These are phyloP conservation scores for Thermochaetoides thermophila DNA, from an alignment of 495 filamentous ascomycete genomes.

Conservation along the genomic window DNA sequence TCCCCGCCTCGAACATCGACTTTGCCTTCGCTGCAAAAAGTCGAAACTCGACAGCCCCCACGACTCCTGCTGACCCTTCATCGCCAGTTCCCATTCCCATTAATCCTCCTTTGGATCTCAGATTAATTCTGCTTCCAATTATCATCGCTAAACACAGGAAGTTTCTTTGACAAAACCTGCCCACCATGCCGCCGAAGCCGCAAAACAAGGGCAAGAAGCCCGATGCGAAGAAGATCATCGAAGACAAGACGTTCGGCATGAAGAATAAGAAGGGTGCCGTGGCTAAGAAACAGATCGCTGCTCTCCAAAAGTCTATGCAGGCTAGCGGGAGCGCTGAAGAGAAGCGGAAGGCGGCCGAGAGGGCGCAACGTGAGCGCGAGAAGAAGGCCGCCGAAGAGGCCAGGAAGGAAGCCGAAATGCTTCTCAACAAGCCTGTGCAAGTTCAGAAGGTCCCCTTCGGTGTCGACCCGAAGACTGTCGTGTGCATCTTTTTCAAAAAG, in stretches of 20 bases:
- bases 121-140: too few relatives aligned
- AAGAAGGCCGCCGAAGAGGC: conserved; percentile 67
- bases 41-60: conserved; percentile 6
- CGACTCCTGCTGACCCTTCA: too few relatives aligned
- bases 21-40: conserved; percentile 7
- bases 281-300: conserved; percentile 78
- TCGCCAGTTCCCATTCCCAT: too few relatives aligned
- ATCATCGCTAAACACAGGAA: too few relatives aligned
- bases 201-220: conserved; percentile 43
- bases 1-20: conserved; percentile 11
- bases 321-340: conserved; percentile 63
- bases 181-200: conserved; percentile 89
- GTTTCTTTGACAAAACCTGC: conserved; percentile 2
- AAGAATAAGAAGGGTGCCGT: conserved; percentile 97
- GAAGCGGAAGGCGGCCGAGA: conserved; percentile 83
- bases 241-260: conserved; percentile 98
- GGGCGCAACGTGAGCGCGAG: conserved; percentile 66
- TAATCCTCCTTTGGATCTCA: too few relatives aligned
- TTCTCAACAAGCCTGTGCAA: conserved; percentile 89
- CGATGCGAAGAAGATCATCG: conserved; percentile 48
- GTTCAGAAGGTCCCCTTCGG: conserved; percentile 94
- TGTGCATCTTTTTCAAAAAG: conserved; percentile 92
- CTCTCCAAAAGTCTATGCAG: conserved; percentile 55
- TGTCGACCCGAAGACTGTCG: conserved; percentile 95
- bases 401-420: conserved; percentile 59